These are phyloP conservation scores for Cercospora sp. DNA, from an alignment of 2,329 filamentous ascomycete genomes.

Conservation along the genomic window DNA sequence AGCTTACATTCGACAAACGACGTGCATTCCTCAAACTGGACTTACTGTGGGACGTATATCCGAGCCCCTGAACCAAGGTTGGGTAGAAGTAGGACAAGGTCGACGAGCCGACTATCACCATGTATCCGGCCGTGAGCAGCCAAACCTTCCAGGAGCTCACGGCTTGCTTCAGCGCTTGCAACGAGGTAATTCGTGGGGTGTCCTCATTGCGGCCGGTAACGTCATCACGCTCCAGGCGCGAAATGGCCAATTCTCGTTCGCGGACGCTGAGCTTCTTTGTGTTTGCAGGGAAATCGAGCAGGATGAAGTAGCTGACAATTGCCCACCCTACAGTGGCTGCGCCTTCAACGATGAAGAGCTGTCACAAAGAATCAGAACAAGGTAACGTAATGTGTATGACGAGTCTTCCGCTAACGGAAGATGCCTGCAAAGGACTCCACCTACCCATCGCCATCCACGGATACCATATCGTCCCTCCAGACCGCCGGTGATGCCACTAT, in stretches of 20 bases:
- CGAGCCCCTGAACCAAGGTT: constrained; percentile 54
- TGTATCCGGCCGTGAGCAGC: constrained; percentile 53
- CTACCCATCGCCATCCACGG: constrained; percentile 43
- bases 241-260: constrained; percentile 49
- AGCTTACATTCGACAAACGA: background rate
- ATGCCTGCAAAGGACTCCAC: too few species aligned
- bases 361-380: too few species aligned
- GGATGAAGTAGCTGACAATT: constrained; percentile 47
- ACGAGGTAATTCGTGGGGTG: constrained; percentile 40
- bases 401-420: too few species aligned
- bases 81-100: constrained; percentile 59
- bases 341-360: constrained; percentile 45
- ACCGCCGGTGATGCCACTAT: constrained; percentile 32
- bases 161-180: constrained; percentile 44
- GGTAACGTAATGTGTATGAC: too few species aligned
- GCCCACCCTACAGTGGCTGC: constrained; percentile 50
- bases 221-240: constrained; percentile 49
- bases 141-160: constrained; percentile 52
- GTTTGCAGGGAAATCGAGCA: constrained; percentile 54
- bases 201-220: constrained; percentile 41
- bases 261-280: constrained; percentile 46
- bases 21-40: background rate
- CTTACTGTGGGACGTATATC: constrained; percentile 45
- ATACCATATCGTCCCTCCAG: constrained; percentile 45
- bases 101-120: constrained; percentile 53